Evolutionary conservation across 164 flowering plant genomes (phyloP).

Genomic region (Piper betle): DNA sequence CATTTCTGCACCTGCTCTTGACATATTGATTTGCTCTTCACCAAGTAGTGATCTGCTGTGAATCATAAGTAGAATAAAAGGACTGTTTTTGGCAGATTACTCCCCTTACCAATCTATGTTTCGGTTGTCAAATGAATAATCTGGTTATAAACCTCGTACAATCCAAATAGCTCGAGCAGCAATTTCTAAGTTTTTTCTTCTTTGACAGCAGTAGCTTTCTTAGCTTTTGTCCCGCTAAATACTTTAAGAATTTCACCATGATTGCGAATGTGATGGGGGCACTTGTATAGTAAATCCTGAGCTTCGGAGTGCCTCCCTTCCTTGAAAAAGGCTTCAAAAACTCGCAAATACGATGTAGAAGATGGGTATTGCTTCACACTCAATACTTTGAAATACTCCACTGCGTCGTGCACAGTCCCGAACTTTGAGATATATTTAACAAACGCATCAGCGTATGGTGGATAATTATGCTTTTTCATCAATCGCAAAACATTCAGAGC

Average conservation of each 20-base stretch:
- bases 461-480: conserved; percentile 67
- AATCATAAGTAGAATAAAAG: no score
- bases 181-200: background rate
- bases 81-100: no score
- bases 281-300: conserved; percentile 57
- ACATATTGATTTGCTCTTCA: no score
- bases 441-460: conserved; percentile 66
- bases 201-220: background rate
- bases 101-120: no score
- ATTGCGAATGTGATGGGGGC: conserved; percentile 72
- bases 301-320: conserved; percentile 83
- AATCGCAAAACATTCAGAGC: conserved; percentile 50
- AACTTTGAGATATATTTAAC: conserved; percentile 44
- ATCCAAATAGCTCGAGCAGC: background rate
- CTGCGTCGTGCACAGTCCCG: conserved; percentile 76
- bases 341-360: conserved; percentile 33
- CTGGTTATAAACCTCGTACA: background rate
- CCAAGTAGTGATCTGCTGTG: no score
- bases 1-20: no score
- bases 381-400: conserved; percentile 42
- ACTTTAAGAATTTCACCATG: conserved; percentile 36
- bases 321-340: conserved; percentile 41
- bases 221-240: conserved; percentile 36
- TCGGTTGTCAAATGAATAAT: no score
- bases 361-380: conserved; percentile 46